Conservation (phyloP, 2,329 filamentous ascomycete genomes). For the Plenodomus tracheiphilus region DNA sequence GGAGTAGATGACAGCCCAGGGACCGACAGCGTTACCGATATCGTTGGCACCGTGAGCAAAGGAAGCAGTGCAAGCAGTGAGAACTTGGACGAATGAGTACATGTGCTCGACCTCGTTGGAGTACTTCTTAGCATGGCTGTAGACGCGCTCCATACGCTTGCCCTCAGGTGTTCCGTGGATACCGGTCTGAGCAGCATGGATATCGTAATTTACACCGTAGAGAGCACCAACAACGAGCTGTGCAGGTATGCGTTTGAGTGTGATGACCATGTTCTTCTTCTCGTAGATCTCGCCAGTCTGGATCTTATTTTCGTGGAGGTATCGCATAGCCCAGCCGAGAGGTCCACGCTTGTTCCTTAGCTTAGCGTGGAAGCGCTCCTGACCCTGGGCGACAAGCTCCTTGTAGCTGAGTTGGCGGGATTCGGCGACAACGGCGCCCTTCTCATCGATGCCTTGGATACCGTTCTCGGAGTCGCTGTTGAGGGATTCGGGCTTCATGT, state of each 20-base stretch:
- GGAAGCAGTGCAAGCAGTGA: conserved; percentile 48
- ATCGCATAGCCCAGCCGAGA: conserved; percentile 83
- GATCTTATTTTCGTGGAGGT: conserved; percentile 72
- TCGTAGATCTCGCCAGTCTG: conserved; percentile 76
- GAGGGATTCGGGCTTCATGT: conserved; percentile 25
- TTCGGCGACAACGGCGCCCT: conserved; percentile 46
- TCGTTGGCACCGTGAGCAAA: conserved; percentile 74
- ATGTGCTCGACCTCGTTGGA: conserved; percentile 45
- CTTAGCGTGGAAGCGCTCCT: conserved; percentile 63
- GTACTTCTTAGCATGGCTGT: conserved; percentile 51
- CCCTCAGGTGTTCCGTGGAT: conserved; percentile 73
- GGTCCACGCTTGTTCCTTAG: conserved; percentile 66
- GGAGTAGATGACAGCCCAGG: conserved; percentile 44
- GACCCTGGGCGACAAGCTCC: conserved; percentile 61
- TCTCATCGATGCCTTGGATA: conserved; percentile 37
- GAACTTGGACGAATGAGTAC: conserved; percentile 56
- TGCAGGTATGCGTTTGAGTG: conserved; percentile 70
- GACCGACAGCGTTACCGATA: conserved; percentile 44
- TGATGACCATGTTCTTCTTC: conserved; percentile 66
- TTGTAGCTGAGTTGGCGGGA: conserved; percentile 61
- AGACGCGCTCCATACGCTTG: conserved; percentile 69
- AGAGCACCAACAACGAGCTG: conserved; percentile 64
- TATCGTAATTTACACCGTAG: conserved; percentile 81
- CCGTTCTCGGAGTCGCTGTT: conserved; percentile 37
- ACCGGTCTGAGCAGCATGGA: conserved; percentile 74